Base-by-base conservation (phyloP, 176 grass and related monocot genomes). In the Canna indica region DNA sequence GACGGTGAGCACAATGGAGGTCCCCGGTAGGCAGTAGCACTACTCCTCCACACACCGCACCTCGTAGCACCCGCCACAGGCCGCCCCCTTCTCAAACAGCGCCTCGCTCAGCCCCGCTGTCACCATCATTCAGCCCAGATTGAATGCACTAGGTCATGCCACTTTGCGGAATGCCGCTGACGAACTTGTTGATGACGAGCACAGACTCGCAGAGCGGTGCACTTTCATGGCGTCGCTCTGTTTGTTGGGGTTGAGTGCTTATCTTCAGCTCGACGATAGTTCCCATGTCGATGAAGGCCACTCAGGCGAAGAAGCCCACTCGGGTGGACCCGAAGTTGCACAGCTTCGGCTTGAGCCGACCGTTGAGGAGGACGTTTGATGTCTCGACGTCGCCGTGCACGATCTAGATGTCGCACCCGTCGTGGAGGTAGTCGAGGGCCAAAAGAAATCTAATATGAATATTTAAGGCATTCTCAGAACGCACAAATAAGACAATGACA, bases 21-120 rank as follows among this genome's bases (percentile, higher is more conserved):
- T 99, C 56, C 94, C 94, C 5, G 94, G 86, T 30, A 99, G 81
- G 74, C 94, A 99, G 70, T 90, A 93, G 71, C 83, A 87, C 75
- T 90, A 82, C 74, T 99, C 78, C 66, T 91, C 82, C 24, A 99
- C 89, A 76, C 94, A 99, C 78, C 71, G 75, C 69, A 99, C 84
- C 84, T 99, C 94, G 78, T 99, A 99, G 80, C 94, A 99, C 30
- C 94, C 89, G 15, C 94, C 94, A 76, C 93, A 97, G 16, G 86
- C 84, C 29, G 86, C 82, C 47, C 93, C 93, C 44, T 85, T 87
- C 24, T 81, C 86, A 69, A 99, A 99, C 78, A 99, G 81, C 75
- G 84, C 69, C 68, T 88, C 79, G 82, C 94, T 93, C 79, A 99
- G 80, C 68, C 89, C 89, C 71, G 85, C 94, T 64, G 88, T 99